Evolutionary conservation across 148 eudicot species (phyloP), one percentile per base, ranked within the genome.

Genomic region (Chenopodium album): DNA sequence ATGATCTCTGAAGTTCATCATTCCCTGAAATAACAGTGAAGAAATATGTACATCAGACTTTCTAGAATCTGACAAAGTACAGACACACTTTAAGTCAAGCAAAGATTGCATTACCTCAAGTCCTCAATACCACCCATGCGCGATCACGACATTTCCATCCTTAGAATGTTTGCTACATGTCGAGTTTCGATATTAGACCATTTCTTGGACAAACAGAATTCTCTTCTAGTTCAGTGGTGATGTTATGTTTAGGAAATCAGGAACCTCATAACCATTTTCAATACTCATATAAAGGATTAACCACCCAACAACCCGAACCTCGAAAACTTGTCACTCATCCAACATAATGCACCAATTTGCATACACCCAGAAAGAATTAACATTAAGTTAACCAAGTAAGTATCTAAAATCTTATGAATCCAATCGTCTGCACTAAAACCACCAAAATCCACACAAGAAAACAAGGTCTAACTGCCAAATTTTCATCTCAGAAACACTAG

Each of bases 1-100:
- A 34, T 4, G 26, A 20, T 10, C 52, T 28, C 2, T 56, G 67
- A 56, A 34, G 9, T 34, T 79, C 54, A 32, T 26, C 68, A 7
- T 56, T 19, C 23, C 81, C 82, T 79, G 76, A 22, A 47, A 71
- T 34, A 50, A 71, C 54, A 60, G 9, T 59, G 54, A 12, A 59
- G 72, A n/a, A 79, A 52, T 31, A 1, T 8, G 47, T 32, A 59
- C 29, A 60, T 79, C 23, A 79, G 56, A 59, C 31, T 37, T 10
- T 54, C 16, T 3, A 10, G 31, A 69, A n/a, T 34, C 22, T 65
- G 2, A 65, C 31, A n/a, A 22, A 17, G 65, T 47, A 76, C 70
- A 34, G 12, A 32, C 8, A 60, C 70, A 79, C 29, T 8, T 67
- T 19, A 46, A 20, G 12, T 48, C 52, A 37, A 78, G 50, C 75